Conservation (phyloP, 2,329 filamentous ascomycete species). For the Didymella keratinophila region DNA sequence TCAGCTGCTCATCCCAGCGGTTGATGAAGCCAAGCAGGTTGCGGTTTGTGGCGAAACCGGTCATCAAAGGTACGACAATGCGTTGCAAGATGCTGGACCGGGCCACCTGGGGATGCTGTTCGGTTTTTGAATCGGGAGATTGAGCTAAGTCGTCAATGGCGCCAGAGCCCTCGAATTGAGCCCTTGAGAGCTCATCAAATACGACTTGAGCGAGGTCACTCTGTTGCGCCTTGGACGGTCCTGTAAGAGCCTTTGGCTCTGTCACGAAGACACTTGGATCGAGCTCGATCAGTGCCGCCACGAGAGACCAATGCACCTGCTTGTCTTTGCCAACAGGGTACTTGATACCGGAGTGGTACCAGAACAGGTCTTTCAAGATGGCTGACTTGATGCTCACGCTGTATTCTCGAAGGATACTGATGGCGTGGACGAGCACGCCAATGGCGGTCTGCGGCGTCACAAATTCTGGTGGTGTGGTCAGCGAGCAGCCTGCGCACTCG, state of each 20-base stretch:
- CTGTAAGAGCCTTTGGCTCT: slow-evolving; percentile 27
- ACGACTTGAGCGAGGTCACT: slow-evolving; percentile 39
- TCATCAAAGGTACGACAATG: slow-evolving; percentile 45
- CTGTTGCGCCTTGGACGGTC: slow-evolving; percentile 24
- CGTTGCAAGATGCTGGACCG: slow-evolving; percentile 17
- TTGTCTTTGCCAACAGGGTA: slow-evolving; percentile 31
- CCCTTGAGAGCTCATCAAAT: slow-evolving; percentile 41
- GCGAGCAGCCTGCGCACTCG: slow-evolving; percentile 45
- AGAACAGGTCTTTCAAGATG: slow-evolving; percentile 44
- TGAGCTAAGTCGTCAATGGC: background rate
- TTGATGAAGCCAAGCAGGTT: slow-evolving; percentile 46
- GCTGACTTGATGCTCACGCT: slow-evolving; percentile 37
- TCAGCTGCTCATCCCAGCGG: slow-evolving; percentile 47
- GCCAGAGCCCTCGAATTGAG: slow-evolving; percentile 23
- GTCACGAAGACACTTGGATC: slow-evolving; percentile 45
- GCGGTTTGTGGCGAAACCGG: slow-evolving; percentile 45
- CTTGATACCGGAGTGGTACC: slow-evolving; percentile 47
- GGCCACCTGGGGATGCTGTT: background rate
- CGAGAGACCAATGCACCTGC: slow-evolving; percentile 40
- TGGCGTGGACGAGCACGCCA: slow-evolving; percentile 34
- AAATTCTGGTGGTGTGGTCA: slow-evolving; percentile 35
- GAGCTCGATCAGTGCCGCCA: slow-evolving; percentile 44
- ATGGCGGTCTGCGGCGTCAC: slow-evolving; percentile 31
- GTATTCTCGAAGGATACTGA: slow-evolving; percentile 36
- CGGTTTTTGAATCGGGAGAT: no score